A percentile compares a stretch with the other conserved stretches of the same genome.
Conservation (phyloP, 352 stramenopile species). For the Phytopythium oedochilum region DNA sequence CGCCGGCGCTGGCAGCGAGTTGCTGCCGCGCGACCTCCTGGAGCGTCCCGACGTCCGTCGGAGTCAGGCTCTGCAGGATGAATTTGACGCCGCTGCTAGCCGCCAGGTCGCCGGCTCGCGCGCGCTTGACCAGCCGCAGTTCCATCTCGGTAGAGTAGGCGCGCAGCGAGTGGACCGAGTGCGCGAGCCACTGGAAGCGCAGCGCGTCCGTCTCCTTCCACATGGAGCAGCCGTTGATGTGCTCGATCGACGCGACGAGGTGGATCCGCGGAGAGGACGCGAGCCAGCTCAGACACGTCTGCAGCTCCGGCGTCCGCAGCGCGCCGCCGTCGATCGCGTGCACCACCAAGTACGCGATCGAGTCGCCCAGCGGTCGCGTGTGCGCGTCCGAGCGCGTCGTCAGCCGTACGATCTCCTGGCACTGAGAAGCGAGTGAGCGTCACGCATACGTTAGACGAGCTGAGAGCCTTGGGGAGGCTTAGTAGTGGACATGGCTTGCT, state of each 20-base stretch:
- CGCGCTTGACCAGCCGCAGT: slow-evolving; percentile 18
- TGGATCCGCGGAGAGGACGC: slow-evolving; percentile 32
- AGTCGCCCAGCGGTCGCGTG: neutral
- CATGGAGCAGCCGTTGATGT: slow-evolving; percentile 46
- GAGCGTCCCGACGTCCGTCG: slow-evolving; percentile 46
- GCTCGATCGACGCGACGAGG: slow-evolving; percentile 48
- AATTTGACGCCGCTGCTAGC: slow-evolving; percentile 48
- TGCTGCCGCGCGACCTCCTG: slow-evolving; percentile 38
- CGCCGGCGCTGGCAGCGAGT: slow-evolving; percentile 12
- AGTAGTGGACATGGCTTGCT: too few relatives aligned
- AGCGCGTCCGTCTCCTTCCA: slow-evolving; percentile 50
- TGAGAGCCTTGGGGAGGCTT: too few relatives aligned
- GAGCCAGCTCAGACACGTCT: slow-evolving; percentile 50
- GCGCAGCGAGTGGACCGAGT: slow-evolving; percentile 32
- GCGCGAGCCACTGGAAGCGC: slow-evolving; percentile 48
- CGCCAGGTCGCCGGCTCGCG: slow-evolving; percentile 18
- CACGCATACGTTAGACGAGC: too few relatives aligned
- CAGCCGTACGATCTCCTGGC: slow-evolving; percentile 5
- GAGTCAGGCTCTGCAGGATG: slow-evolving; percentile 60
- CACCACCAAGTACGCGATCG: slow-evolving; percentile 32
- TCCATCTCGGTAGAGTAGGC: slow-evolving; percentile 50
- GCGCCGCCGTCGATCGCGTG: slow-evolving; percentile 51
- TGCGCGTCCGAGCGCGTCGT: neutral
- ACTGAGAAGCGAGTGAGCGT: neutral
- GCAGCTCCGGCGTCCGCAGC: slow-evolving; percentile 35